Evolutionary conservation across 805 yeast genomes (phyloP), one percentile per base, ranked within the genome.

Genomic region (Candida stauntonica): DNA sequence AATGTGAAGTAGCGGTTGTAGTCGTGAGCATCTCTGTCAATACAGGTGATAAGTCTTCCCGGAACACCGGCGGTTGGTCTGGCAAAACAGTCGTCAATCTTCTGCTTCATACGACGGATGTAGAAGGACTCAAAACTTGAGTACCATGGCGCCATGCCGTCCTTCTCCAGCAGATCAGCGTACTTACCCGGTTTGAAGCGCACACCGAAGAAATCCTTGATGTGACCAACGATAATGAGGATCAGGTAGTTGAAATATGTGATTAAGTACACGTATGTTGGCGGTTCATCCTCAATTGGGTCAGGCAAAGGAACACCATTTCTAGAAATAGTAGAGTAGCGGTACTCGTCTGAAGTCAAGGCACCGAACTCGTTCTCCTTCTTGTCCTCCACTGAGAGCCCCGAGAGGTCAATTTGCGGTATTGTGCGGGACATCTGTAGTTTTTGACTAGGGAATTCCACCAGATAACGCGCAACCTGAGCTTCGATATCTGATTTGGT

Each of bases 61-160:
- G 99, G 98, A 16, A 91, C 98, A 36, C 97, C 98, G 43, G 85
- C 83, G n/a, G 94, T 86, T 30, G 96, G 96, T 59, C 96, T 79
- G 2, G 94, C 86, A 61, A 93, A 93, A 62, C 96, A 87, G 64
- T 91, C 98, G 59, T 86, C 95, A 42, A 93, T 76, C 63, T 96
- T 83, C 51, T 74, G 76, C 61, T 93, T 89, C 70, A 93, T 74
- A 54, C 98, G 80, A 54, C 99, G 81, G 30, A 89, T 82, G 62
- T 89, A 93, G 60, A 93, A 94, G 47, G 86, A 79, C 63, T 93
- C 99, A 59, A 91, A 88, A 33, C 88, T 91, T 18, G 93, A 84
- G 53, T 83, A 85, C 83, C 96, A 84, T 20, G 99, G 98, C 24
- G 99, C 97, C 54, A 86, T 79, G 2, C 99, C 99, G 58, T 91